Base-by-base conservation (phyloP, 257 asterid genomes). In the Craterostigma plantagineum region DNA sequence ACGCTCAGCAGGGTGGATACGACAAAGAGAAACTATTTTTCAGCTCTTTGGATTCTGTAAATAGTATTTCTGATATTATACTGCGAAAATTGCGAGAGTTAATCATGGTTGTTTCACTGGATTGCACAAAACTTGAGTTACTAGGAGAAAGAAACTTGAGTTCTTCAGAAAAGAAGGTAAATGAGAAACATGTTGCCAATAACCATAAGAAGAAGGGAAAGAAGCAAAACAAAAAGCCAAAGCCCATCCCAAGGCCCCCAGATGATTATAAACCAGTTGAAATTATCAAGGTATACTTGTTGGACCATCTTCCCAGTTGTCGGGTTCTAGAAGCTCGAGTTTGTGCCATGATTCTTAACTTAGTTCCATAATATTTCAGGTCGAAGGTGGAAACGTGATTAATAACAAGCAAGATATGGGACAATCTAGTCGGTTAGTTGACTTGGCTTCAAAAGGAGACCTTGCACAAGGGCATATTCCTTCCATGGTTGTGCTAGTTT, bases 101-200 rank as follows among this genome's bases (percentile, higher is more conserved):
- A 41, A 81, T 90, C 51, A 72, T 83, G 91, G 66, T 65, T 63
- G 51, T 83, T 63, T 90, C 95, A 0, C 93, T 79, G 53, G 94
- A 90, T 65, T 90, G 83, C 61, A 79, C 98, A 47, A 90, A 76
- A 63, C 46, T 65, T 58, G 98, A 90, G 81, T 72, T 90, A 55
- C 77, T 90, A 13, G 86, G 64, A 49, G 95, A 74, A 46, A 93
- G 69, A 60, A 63, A 48, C 53, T 36, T 30, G 50, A 69, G 65
- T 10, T 49, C 77, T 49, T 47, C 49, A 16, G 42, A 54, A 41
- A 67, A 62, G 61, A 77, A 72, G 54, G 61, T 50, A 35, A 76
- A 70, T 58, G 93, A 75, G 64, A 77, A 65, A 70, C 61, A 54
- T 56, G 74, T 51, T 53, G 42, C 71, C 33, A 59, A 48, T 57